These are phyloP conservation scores for Tetrapisispora pingtungensis DNA, from an alignment of 805 yeast species.

Conservation along the genomic window DNA sequence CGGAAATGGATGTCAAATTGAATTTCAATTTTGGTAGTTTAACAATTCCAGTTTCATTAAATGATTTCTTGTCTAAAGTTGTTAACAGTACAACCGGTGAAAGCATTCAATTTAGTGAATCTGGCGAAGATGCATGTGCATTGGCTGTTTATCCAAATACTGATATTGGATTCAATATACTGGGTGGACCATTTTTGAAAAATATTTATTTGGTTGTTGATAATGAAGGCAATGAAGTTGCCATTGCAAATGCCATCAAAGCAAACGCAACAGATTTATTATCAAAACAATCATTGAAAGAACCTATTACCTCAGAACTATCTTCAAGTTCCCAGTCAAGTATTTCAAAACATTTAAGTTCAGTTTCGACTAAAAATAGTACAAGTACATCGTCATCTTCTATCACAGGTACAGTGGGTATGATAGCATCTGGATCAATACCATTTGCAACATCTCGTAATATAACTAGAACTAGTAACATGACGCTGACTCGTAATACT, in stretches of 20 bases:
- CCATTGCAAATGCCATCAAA: conserved; percentile 41
- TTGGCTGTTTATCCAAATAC: conserved; percentile 42
- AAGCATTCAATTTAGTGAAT: conserved; percentile 40
- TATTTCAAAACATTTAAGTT: neutral
- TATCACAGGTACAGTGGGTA: neutral
- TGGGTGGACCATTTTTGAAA: conserved; percentile 52
- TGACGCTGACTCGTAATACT: conserved; percentile 5
- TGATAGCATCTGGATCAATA: conserved; percentile 36
- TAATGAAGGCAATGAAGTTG: conserved; percentile 45
- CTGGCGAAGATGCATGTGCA: conserved; percentile 44
- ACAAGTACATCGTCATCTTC: neutral
- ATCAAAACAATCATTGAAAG: neutral
- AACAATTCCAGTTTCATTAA: conserved; percentile 40
- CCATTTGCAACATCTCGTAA: conserved; percentile 40
- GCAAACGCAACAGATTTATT: neutral
- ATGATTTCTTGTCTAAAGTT: conserved; percentile 36
- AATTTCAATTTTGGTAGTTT: conserved; percentile 45
- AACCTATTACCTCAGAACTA: too few relatives aligned
- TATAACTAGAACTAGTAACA: conserved; percentile 11
- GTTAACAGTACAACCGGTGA: conserved; percentile 24
- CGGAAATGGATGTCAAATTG: conserved; percentile 39
- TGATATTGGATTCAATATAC: conserved; percentile 38
- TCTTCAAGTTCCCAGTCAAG: too few relatives aligned
- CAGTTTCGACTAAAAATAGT: neutral
- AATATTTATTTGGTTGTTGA: conserved; percentile 54